Evolutionary conservation across 2,329 filamentous ascomycete species (phyloP).

Genomic region (Aspergillus pseudoterreus): DNA sequence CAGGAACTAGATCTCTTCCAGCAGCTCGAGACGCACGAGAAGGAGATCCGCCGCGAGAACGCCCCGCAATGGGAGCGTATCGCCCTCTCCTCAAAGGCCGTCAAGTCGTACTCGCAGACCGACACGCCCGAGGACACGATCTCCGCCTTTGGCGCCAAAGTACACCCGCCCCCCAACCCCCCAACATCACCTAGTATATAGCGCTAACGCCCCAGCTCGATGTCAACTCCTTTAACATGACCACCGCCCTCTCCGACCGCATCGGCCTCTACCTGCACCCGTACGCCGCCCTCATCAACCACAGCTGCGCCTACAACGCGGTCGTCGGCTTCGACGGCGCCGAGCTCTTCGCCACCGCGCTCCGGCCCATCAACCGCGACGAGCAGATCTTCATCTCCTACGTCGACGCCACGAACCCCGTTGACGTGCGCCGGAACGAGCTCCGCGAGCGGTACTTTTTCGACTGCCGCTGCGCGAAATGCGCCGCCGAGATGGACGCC

Average conservation of each 20-base stretch:
- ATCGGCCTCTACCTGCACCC: constrained; percentile 59
- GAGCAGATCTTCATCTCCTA: constrained; percentile 62
- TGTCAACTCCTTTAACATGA: constrained; percentile 57
- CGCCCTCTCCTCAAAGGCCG: constrained; percentile 52
- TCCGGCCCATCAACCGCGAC: constrained; percentile 50
- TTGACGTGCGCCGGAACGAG: constrained; percentile 49
- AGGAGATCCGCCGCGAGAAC: constrained; percentile 43
- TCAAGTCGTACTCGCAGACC: constrained; percentile 50
- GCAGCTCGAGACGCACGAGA: constrained; percentile 46
- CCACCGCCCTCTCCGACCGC: constrained; percentile 53
- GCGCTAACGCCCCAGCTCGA: constrained; percentile 41
- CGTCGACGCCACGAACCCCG: constrained; percentile 54
- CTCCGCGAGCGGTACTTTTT: constrained; percentile 57
- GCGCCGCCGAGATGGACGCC: constrained; percentile 24
- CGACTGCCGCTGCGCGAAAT: constrained; percentile 54
- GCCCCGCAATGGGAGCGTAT: constrained; percentile 47
- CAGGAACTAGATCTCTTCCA: constrained; percentile 43
- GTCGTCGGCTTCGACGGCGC: constrained; percentile 56
- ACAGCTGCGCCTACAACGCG: constrained; percentile 60
- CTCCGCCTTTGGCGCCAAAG: constrained; percentile 45
- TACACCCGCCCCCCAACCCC: constrained; percentile 20
- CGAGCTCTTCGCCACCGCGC: constrained; percentile 48
- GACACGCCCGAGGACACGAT: constrained; percentile 42
- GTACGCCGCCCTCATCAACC: constrained; percentile 53
- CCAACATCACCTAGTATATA: too few relatives aligned